phyloP scores from a whole-genome alignment of 371 early-diverging fungal species.

The Circinella minor region DNA sequence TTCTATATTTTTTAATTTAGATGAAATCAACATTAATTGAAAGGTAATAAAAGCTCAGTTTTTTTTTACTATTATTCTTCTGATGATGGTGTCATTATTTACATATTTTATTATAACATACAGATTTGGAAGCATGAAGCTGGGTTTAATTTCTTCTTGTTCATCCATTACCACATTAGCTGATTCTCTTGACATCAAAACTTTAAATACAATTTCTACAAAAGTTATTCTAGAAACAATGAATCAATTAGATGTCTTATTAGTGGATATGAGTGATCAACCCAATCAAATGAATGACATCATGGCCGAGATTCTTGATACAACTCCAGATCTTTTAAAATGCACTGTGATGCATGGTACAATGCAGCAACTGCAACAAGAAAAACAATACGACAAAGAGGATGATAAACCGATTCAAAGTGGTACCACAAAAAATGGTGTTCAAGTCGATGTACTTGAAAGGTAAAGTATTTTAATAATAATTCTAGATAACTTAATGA shows the following conservation, averaged over 20 bases:
- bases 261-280: constrained; percentile 1
- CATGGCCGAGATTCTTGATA: constrained; percentile 12
- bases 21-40: neutral
- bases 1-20: neutral
- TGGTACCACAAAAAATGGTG: constrained; percentile 29
- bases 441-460: constrained; percentile 14
- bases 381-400: constrained; percentile 16
- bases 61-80: too few species aligned
- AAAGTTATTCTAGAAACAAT: neutral
- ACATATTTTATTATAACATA: too few species aligned
- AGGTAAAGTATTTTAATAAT: constrained; percentile 7
- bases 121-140: constrained; percentile 39
- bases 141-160: constrained; percentile 28
- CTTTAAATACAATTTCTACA: too few species aligned
- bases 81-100: too few species aligned
- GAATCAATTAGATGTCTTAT: neutral
- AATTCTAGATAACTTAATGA: too few species aligned
- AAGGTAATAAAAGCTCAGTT: neutral
- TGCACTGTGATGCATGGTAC: constrained; percentile 19
- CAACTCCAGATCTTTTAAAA: constrained; percentile 18
- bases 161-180: constrained; percentile 12
- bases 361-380: neutral
- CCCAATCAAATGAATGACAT: constrained; percentile 14
- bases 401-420: constrained; percentile 35
- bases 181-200: constrained; percentile 6